Evolutionary conservation across 2,329 filamentous ascomycete species (phyloP), one percentile per base, ranked within the genome.

Genomic region (Cladosporium velox): DNA sequence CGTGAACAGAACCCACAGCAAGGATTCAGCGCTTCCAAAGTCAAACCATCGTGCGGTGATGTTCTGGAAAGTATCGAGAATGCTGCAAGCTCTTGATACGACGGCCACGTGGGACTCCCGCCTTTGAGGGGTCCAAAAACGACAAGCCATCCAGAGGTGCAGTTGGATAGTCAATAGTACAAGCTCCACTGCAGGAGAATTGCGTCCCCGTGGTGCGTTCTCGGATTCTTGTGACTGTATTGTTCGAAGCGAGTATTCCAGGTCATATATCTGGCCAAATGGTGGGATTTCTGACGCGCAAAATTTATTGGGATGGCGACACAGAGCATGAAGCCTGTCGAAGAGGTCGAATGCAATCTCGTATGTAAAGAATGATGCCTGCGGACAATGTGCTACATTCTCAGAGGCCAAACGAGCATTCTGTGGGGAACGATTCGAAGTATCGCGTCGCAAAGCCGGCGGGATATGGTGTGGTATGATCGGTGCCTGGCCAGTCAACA

Each of bases 121-220:
- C 14, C 59, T 34, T 52, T 62, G 59, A n/a, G 59, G 59, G 18
- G 59, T 62, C 59, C 59, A 62, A n/a, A 62, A 62, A 47, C 59
- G 59, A 41, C 47, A 62, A 12, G 47, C 59, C 59, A 62, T 62
- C 59, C 59, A 62, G 32, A 62, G 30, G 21, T 61, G 59, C 2
- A 61, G 28, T 18, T 61, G 59, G 4, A 47, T 32, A 28, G 59
- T 32, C 18, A 49, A 26, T 4, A 51, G 21, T 14, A 61, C 59
- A 34, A 61, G 59, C 10, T 51, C 41, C 15, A 51, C n/a, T 21
- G 44, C 44, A 51, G 21, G 28, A 32, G 44, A n/a, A 41, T 18
- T 61, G 28, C 21, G 14, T 24, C 21, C n/a, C 2, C 41, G 18
- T 4, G 3, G 28, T 8, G 32, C 35, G 5, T 51, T 34, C 5